These are phyloP conservation scores for Peronospora farinosa DNA, from an alignment of 352 stramenopile genomes.

Conservation along the genomic window DNA sequence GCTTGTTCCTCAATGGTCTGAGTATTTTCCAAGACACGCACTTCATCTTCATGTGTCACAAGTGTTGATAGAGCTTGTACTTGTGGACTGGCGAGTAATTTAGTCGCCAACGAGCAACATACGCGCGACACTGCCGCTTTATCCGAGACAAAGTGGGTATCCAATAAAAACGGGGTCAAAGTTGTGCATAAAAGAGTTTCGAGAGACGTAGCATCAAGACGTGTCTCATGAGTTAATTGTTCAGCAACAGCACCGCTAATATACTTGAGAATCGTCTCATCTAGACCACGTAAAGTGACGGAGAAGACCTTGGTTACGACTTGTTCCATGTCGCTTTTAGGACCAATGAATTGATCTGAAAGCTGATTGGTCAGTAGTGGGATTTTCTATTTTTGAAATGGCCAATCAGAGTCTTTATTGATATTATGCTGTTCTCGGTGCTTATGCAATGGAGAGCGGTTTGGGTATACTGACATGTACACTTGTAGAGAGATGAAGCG, in stretches of 20 bases:
- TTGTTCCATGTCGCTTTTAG: slow-evolving; percentile 34
- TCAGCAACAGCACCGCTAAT: slow-evolving; percentile 48
- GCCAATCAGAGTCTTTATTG: too few species aligned
- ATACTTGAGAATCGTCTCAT: slow-evolving; percentile 71
- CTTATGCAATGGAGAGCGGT: neutral
- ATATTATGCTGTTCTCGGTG: too few species aligned
- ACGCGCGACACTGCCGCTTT: slow-evolving; percentile 31
- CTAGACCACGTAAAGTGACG: slow-evolving; percentile 46
- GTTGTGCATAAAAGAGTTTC: slow-evolving; percentile 41
- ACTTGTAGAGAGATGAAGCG: slow-evolving; percentile 1
- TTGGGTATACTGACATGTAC: neutral
- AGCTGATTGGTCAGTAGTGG: neutral
- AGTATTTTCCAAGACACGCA: slow-evolving; percentile 54
- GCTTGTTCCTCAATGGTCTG: slow-evolving; percentile 73
- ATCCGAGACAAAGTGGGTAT: slow-evolving; percentile 40
- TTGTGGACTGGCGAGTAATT: slow-evolving; percentile 29
- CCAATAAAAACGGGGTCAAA: slow-evolving; percentile 70
- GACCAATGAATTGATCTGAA: neutral
- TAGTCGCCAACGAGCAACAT: slow-evolving; percentile 39
- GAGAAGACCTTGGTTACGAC: slow-evolving; percentile 41
- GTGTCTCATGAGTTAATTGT: slow-evolving; percentile 37
- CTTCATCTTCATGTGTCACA: slow-evolving; percentile 12
- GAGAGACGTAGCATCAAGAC: slow-evolving; percentile 32
- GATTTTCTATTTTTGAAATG: too few species aligned
- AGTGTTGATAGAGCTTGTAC: slow-evolving; percentile 11